Evolutionary conservation across 2,329 filamentous ascomycete species (phyloP).

Genomic region (Sphaerulina populicola): DNA sequence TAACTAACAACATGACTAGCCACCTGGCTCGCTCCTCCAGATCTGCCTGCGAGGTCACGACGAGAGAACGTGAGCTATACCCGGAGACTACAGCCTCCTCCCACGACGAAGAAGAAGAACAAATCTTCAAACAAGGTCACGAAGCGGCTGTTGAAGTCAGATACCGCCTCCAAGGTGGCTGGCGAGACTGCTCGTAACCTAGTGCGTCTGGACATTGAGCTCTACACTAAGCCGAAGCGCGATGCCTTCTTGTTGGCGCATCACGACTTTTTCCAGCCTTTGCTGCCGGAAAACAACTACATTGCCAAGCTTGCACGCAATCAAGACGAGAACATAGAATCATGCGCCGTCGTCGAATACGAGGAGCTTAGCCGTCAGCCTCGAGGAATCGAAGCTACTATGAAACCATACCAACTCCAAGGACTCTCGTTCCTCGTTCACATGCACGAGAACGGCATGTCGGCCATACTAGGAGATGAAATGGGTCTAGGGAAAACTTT

Average conservation of each 20-base stretch:
- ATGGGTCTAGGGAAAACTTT: constrained; percentile 47
- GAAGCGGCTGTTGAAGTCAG: constrained; percentile 15
- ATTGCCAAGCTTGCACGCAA: constrained; percentile 33
- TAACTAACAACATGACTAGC: constrained; percentile 12
- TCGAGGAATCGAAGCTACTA: constrained; percentile 40
- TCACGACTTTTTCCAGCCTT: constrained; percentile 41
- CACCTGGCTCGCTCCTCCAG: neutral
- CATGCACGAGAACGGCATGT: constrained; percentile 40
- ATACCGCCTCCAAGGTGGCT: constrained; percentile 12
- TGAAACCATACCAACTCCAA: constrained; percentile 47
- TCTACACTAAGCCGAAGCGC: constrained; percentile 38
- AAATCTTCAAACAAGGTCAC: constrained; percentile 9
- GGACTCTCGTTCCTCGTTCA: constrained; percentile 45
- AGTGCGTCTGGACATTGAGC: constrained; percentile 37
- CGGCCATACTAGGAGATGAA: constrained; percentile 43
- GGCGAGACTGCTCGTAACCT: constrained; percentile 35
- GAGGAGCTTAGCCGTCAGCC: constrained; percentile 38
- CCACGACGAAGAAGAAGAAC: constrained; percentile 12
- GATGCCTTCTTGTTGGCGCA: constrained; percentile 41
- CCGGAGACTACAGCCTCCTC: constrained; percentile 2
- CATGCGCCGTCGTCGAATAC: constrained; percentile 37
- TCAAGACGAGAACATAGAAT: constrained; percentile 13
- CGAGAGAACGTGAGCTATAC: constrained; percentile 23
- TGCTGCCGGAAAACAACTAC: constrained; percentile 40
- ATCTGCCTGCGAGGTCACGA: constrained; percentile 25